These are phyloP conservation scores for Lumnitzera racemosa DNA, from an alignment of 345 rosid species.

Conservation along the genomic window DNA sequence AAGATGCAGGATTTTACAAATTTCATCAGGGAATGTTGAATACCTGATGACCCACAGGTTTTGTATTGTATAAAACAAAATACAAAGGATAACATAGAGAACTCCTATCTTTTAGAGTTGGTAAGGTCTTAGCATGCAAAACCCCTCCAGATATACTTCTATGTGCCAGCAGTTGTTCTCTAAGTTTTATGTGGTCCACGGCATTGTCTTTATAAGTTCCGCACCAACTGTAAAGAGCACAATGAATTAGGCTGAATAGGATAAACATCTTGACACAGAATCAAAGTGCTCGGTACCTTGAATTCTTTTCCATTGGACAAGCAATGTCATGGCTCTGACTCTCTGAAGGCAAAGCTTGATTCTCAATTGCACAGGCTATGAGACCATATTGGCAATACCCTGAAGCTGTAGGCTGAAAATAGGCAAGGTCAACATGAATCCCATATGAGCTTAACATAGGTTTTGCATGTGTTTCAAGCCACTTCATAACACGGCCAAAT, in stretches of 20 bases:
- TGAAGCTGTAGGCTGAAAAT: slow-evolving; percentile 73
- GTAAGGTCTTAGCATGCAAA: slow-evolving; percentile 59
- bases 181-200: slow-evolving; percentile 13
- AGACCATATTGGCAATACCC: slow-evolving; percentile 84
- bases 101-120: slow-evolving; percentile 49
- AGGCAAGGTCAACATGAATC: slow-evolving; percentile 60
- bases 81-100: slow-evolving; percentile 47
- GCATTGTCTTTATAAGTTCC: slow-evolving; percentile 20
- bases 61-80: slow-evolving; percentile 54
- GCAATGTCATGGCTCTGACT: slow-evolving; percentile 24
- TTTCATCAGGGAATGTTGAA: slow-evolving; percentile 5
- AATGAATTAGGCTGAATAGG: slow-evolving; percentile 1
- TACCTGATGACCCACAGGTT: slow-evolving; percentile 95
- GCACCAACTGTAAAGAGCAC: slow-evolving; percentile 23
- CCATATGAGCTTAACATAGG: slow-evolving; percentile 61
- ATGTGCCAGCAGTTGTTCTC: slow-evolving; percentile 25
- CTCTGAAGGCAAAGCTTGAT: slow-evolving; percentile 19
- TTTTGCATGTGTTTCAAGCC: slow-evolving; percentile 96
- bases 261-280: background rate
- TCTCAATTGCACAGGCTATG: slow-evolving; percentile 31
- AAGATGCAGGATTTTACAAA: background rate
- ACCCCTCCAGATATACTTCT: slow-evolving; percentile 50
- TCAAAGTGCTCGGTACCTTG: slow-evolving; percentile 29
- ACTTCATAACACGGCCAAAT: slow-evolving; percentile 54
- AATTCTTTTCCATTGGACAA: slow-evolving; percentile 23